Evolutionary conservation across 495 filamentous ascomycete genomes (phyloP), one percentile per base, ranked within the genome.

Genomic region (Corynascus novoguineensis): DNA sequence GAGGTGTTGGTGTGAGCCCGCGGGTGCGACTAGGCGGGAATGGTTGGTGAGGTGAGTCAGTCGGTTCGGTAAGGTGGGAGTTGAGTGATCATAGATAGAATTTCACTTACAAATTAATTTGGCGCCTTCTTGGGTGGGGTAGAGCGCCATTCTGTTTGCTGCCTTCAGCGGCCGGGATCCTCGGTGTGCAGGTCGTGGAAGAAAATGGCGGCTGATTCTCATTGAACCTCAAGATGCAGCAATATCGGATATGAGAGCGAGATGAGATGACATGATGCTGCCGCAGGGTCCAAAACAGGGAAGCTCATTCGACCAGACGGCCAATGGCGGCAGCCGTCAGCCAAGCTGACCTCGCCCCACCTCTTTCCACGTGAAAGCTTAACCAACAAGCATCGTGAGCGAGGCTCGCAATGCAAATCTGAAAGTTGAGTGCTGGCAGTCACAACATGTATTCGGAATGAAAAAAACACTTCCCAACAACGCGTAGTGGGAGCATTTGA

Each of bases 71-170:
- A n/a, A n/a, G n/a, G n/a, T n/a, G n/a, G n/a, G 45, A 21, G n/a
- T 7, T 25, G 45, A 47, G 45, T 8, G 28, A 48, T 12, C 27
- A 37, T 5, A 22, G n/a, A 70, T 22, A 75, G 70, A 12, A 72
- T 12, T 32, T n/a, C 0, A 74, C 75, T 59, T 70, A 81, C 79
- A 82, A 32, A 82, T 81, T 29, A 80, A 68, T 58, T 82, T 82
- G 27, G 59, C 68, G 14, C 53, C 51, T 25, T 68, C 65, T 41
- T 65, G 73, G 11, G 74, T 59, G 25, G 75, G 72, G 61, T 79
- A 68, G 17, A 81, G 67, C 52, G 78, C 71, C 78, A 80, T 81
- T 62, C 29, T 58, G 48, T 57, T 74, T 22, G 19, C 35, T 31
- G 29, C 28, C 12, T 35, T 27, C 45, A 51, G 22, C 17, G 46